Conservation (phyloP, 257 asterid species). For the Thymus mandschuricus region DNA sequence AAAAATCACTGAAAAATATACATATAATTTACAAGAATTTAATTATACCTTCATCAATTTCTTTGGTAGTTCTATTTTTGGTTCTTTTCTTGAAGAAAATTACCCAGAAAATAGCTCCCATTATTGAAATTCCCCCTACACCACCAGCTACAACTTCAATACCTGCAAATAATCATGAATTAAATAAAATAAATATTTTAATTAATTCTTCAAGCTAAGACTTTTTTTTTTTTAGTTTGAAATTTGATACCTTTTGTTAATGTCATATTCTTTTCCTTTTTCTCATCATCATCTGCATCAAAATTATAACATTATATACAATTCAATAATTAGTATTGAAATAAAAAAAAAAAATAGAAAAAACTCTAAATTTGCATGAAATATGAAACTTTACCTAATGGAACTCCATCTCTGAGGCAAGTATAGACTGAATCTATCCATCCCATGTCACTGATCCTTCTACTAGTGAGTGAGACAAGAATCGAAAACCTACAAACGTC, state of each 20-base stretch:
- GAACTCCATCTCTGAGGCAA: constrained; percentile 55
- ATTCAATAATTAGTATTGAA: background rate
- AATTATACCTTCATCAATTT: constrained; percentile 37
- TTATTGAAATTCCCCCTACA: constrained; percentile 38
- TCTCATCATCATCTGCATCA: constrained; percentile 41
- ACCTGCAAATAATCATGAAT: constrained; percentile 38
- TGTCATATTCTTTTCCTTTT: constrained; percentile 19
- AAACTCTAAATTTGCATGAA: background rate
- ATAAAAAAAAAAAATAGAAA: too few species aligned
- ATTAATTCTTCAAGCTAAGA: background rate
- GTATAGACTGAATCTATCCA: constrained; percentile 49
- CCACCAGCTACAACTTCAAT: constrained; percentile 48
- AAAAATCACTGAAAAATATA: background rate
- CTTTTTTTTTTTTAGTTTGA: background rate
- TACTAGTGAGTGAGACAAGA: constrained; percentile 54
- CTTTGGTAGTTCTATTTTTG: constrained; percentile 30
- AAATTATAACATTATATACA: background rate
- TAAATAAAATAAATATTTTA: too few species aligned
- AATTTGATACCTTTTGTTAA: constrained; percentile 38
- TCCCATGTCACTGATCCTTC: constrained; percentile 45
- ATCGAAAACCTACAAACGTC: constrained; percentile 55
- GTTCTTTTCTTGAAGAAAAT: constrained; percentile 35
- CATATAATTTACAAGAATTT: background rate
- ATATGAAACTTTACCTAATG: constrained; percentile 39
- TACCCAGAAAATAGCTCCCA: constrained; percentile 30